Base-by-base conservation (phyloP, 2,329 filamentous ascomycete genomes). In the Myriosclerotinia scirpicola region DNA sequence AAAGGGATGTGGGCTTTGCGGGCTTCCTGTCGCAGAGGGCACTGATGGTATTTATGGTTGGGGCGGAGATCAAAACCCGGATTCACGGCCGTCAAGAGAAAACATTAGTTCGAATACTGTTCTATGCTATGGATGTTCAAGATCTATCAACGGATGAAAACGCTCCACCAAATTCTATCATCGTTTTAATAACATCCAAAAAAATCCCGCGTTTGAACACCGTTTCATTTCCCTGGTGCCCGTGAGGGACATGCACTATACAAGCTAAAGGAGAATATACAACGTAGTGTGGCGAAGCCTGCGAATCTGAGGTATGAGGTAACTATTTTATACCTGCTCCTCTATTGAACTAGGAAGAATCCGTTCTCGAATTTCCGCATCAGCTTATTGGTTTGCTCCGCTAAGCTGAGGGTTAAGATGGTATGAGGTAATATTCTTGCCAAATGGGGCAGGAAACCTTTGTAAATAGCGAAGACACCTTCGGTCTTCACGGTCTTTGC, bases 301-400 rank as follows among this genome's bases (percentile, higher is more conserved):
- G 60, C 38, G 52, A 30, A 67, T 42, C 52, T 40, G 53, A 52
- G 42, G 26, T 36, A 40, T 68, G 30, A n/a, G 11, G 52, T 12
- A 48, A 26, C 8, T 54, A 22, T 30, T 61, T 63, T 72, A 73
- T 22, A 74, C 66, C 55, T 73, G 66, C 52, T 73, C 70, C 63
- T 74, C 70, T 64, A 71, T 67, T 15, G 67, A 68, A 14, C 82
- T 56, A 34, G 83, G 80, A 54, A 89, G 75, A 61, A 89, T 76
- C 65, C 79, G 54, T 77, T 75, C 79, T 99, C 95, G 44, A 96
- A 79, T 77, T 86, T 90, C 71, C 90, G 85, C 81, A 99, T 88
- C 64, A 96, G 79, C 82, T 96, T 97, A 80, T 96, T 97, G 12
- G 95, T 98, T 81, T 99, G 95, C 80, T 99, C 95, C 3, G 95